Base-by-base conservation (phyloP, 2,329 filamentous ascomycete genomes). In the Colletotrichum phormii region DNA sequence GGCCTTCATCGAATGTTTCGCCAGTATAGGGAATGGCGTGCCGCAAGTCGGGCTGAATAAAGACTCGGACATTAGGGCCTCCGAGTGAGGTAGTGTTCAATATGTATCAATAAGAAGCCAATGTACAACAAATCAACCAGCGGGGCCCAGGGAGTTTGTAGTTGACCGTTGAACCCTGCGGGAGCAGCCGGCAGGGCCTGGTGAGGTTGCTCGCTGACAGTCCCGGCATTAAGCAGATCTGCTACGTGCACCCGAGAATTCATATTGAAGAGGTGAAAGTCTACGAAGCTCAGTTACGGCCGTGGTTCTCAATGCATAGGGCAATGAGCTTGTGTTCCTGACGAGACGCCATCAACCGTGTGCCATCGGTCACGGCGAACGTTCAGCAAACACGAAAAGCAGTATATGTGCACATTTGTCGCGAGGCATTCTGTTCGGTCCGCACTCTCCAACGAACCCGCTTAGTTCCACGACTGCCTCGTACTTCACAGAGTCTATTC, bases 91-190 rank as follows among this genome's bases (percentile, higher is more conserved):
- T 22, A 51, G 61, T 60, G 46, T 65, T 51, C 66, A 51, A 65
- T 53, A 51, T 73, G 71, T 73, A 73, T 64, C 71, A 71, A 71
- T 73, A 73, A 37, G 55, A 65, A 73, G 35, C 51, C 54, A 65
- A 65, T 71, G 66, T 73, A 73, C 29, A 71, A 71, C 61, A 73
- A 11, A 1, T 15, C 58, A 54, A 53, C 33, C 15, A 18, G 24
- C 35, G 3, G n/a, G 4, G 42, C 8, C 18, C 29, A 15, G 31
- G 15, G 15, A 51, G 4, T 12, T 18, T 6, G 0, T n/a, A 18
- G 11, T 18, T 26, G 12, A 37, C 22, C n/a, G 5, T 42, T 57
- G 31, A 24, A 13, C 13, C 42, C 11, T 33, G 24, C 24, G 51
- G 11, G 15, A 57, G 11, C 4, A 5, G 7, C 13, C 22, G 11